Evolutionary conservation across 148 eudicot genomes (phyloP), one percentile per base, ranked within the genome.

Genomic region (Rhododendron griersonianum): DNA sequence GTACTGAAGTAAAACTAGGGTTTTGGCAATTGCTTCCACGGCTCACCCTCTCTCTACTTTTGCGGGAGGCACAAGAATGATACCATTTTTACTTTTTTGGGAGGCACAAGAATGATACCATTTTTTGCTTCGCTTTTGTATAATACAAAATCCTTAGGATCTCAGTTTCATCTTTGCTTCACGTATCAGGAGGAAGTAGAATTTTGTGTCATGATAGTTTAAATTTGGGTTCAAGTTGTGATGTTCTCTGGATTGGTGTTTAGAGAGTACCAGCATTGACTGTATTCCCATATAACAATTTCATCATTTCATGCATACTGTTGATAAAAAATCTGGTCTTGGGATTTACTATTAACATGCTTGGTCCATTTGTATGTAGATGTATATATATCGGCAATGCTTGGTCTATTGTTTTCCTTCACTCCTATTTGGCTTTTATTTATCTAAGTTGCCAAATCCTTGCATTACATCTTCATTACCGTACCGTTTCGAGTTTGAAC

Each of bases 1-100:
- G 87, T 83, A 25, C 81, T 88, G 65, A 88, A 88, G 87, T 88
- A 80, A 85, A 44, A 48, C 51, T 18, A 5, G 81, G 37, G 19
- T 81, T 80, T 39, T 10, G 15, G 41, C 15, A 18, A 30, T 59
- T 47, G 78, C n/a, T 33, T 67, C 53, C 50, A 37, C 23, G 4
- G 75, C 79, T 48, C 21, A 35, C 57, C n/a, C 18, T 30, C 44
- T 25, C 57, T 30, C 30, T 50, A 1, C 41, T 14, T 37, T 23
- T 14, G 30, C 14, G 14, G 30, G 2, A 25, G 10, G 71, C 28
- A 47, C 50, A 9, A 9, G 50, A 47, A 65, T 23, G 71, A 28
- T 67, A 71, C 39, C 39, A 5, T 71, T 71, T 30, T 71, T 50
- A 1, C 41, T 14, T 37, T 23, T 14, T 51, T 5, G 14, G 30